A percentile compares a stretch with the other conserved stretches of the same genome.
phyloP scores from a whole-genome alignment of 345 rosid species.

The Murraya paniculata region DNA sequence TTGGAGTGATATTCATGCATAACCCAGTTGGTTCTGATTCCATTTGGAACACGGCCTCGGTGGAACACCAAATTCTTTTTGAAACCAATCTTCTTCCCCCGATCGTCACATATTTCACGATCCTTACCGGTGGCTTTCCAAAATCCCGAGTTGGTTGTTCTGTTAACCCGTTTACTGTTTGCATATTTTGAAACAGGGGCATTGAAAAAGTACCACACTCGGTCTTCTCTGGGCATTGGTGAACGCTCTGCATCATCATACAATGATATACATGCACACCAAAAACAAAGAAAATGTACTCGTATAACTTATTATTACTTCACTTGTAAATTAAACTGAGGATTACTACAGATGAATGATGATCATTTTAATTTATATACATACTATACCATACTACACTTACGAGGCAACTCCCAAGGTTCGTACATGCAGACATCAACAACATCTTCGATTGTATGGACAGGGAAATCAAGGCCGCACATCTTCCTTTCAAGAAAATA shows the following conservation, averaged over 20 bases:
- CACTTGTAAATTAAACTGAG: no score
- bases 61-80: conserved; percentile 13
- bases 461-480: neutral
- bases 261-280: no score
- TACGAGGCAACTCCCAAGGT: conserved; percentile 32
- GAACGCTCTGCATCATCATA: neutral
- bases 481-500: neutral
- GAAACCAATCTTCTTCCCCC: neutral
- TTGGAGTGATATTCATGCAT: conserved; percentile 21
- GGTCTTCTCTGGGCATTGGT: neutral
- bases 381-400: neutral
- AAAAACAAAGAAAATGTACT: no score
- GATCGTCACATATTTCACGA: neutral
- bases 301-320: no score
- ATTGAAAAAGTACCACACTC: conserved; percentile 15
- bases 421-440: neutral
- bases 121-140: conserved; percentile 2
- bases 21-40: conserved; percentile 17
- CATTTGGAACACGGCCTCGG: neutral
- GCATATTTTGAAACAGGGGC: neutral
- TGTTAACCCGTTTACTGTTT: neutral
- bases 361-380: no score
- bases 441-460: neutral
- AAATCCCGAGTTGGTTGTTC: neutral
- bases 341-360: no score